phyloP scores from a whole-genome alignment of 108 stramenopile genomes.

The Chaetoceros muelleri region DNA sequence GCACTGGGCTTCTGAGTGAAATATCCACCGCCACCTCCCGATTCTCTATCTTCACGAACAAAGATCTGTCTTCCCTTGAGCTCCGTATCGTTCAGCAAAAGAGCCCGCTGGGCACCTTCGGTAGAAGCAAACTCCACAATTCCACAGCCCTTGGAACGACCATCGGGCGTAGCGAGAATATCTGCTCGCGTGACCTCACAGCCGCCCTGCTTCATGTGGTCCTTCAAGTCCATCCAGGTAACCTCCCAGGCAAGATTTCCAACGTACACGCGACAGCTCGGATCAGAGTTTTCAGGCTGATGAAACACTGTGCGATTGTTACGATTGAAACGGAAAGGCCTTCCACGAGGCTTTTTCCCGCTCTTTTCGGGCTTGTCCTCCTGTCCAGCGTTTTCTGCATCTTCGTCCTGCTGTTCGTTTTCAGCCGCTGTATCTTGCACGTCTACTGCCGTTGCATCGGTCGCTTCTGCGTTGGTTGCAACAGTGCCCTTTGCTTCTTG shows the following conservation, averaged over 20 bases:
- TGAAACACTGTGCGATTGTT: not conserved
- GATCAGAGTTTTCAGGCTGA: slow-evolving; percentile 6
- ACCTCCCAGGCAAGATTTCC: slow-evolving; percentile 83
- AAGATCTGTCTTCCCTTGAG: slow-evolving; percentile 55
- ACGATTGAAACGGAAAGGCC: not conserved
- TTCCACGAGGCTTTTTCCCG: not conserved
- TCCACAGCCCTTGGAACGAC: slow-evolving; percentile 84
- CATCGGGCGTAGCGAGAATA: slow-evolving; percentile 61
- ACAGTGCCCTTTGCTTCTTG: not conserved
- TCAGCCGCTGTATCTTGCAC: too few species aligned
- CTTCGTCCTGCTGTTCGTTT: not conserved
- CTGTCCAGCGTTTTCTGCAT: not conserved
- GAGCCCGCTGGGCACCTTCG: slow-evolving; percentile 55
- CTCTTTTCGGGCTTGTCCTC: not conserved
- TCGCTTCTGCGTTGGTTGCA: not conserved
- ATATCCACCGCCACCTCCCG: not conserved
- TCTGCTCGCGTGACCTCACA: slow-evolving; percentile 65
- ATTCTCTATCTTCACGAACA: slow-evolving; percentile 58
- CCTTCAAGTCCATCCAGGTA: slow-evolving; percentile 90
- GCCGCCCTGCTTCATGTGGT: slow-evolving; percentile 81
- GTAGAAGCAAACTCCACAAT: slow-evolving; percentile 75
- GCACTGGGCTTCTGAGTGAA: not conserved
- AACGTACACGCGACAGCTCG: slow-evolving; percentile 59
- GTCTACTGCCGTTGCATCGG: not conserved
- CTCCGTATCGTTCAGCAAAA: slow-evolving; percentile 66